Percentiles rank a stretch among this genome's conserved stretches.
phyloP scores from a whole-genome alignment of 1,139 yeast species.

The Pneumocystis wakefieldiae region DNA sequence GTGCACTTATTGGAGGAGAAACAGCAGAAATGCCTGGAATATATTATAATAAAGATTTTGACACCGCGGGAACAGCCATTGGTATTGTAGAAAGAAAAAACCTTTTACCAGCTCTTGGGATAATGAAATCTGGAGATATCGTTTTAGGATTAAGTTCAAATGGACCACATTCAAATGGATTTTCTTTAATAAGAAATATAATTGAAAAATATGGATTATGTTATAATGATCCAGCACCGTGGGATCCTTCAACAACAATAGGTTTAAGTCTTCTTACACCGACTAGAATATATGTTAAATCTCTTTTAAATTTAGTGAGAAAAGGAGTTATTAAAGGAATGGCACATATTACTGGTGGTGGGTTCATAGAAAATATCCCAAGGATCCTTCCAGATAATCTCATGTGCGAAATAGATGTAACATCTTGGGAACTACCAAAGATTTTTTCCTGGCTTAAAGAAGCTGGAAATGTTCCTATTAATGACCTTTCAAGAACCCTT shows the following conservation, averaged over 20 bases:
- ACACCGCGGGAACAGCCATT: slow-evolving; percentile 94
- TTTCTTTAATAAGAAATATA: slow-evolving; percentile 87
- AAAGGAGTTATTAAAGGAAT: slow-evolving; percentile 63
- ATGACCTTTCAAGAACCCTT: slow-evolving; percentile 76
- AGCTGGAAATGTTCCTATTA: slow-evolving; percentile 76
- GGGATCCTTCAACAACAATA: slow-evolving; percentile 58
- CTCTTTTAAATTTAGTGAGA: slow-evolving; percentile 58
- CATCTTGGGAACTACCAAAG: slow-evolving; percentile 67
- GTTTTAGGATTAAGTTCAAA: slow-evolving; percentile 75
- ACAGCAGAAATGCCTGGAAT: slow-evolving; percentile 99
- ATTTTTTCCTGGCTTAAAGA: slow-evolving; percentile 90
- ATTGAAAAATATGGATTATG: slow-evolving; percentile 56
- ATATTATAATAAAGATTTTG: slow-evolving; percentile 90
- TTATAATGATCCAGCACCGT: slow-evolving; percentile 70
- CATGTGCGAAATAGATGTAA: slow-evolving; percentile 67
- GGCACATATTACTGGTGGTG: slow-evolving; percentile 98
- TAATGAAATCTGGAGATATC: slow-evolving; percentile 66
- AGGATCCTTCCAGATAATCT: slow-evolving; percentile 74
- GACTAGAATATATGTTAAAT: slow-evolving; percentile 88
- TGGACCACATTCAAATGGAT: slow-evolving; percentile 95
- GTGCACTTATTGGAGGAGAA: slow-evolving; percentile 98
- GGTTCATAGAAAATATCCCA: slow-evolving; percentile 89
- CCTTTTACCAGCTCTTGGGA: slow-evolving; percentile 53
- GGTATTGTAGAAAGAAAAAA: slow-evolving; percentile 85
- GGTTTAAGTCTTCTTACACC: slow-evolving; percentile 83